A percentile compares a stretch with the other conserved stretches of the same genome.
Evolutionary conservation across 2,329 filamentous ascomycete species (phyloP).

Genomic region (Trichophyton equinum): DNA sequence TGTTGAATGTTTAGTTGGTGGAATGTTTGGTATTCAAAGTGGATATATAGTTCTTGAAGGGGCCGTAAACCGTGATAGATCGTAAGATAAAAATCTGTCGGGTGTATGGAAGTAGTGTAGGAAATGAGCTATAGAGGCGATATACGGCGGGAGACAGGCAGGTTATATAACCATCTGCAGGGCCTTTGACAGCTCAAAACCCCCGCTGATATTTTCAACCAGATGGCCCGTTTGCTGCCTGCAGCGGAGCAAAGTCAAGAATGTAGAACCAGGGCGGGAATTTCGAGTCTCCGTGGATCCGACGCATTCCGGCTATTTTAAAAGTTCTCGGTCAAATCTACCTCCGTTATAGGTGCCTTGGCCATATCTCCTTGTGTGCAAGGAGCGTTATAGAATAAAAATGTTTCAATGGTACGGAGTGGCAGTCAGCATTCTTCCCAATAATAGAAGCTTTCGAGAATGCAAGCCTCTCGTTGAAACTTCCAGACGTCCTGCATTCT

Average conservation of each 20-base stretch:
- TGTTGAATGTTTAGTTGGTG: background rate
- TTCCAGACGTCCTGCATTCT: background rate
- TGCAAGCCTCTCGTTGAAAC: background rate
- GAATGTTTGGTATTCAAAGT: background rate
- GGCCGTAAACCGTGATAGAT: background rate
- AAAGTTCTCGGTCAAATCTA: background rate
- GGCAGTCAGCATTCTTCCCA: background rate
- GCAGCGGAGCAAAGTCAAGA: background rate
- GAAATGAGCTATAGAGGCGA: background rate
- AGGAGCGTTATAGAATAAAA: background rate
- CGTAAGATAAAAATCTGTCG: background rate
- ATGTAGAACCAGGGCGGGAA: no score
- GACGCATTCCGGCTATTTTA: background rate
- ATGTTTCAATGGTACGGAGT: background rate
- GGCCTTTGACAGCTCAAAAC: background rate
- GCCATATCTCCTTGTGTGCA: background rate
- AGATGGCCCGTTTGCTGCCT: background rate
- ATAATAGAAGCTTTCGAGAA: background rate
- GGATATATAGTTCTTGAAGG: background rate
- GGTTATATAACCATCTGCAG: background rate
- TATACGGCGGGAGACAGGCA: background rate
- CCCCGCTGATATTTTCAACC: background rate
- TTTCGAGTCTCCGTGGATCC: background rate
- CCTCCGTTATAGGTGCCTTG: background rate
- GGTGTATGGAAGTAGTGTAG: background rate